Percentiles rank a stretch among this genome's conserved stretches.
phyloP scores from a whole-genome alignment of 2,329 filamentous ascomycete species.

The Fusarium annulatum region DNA sequence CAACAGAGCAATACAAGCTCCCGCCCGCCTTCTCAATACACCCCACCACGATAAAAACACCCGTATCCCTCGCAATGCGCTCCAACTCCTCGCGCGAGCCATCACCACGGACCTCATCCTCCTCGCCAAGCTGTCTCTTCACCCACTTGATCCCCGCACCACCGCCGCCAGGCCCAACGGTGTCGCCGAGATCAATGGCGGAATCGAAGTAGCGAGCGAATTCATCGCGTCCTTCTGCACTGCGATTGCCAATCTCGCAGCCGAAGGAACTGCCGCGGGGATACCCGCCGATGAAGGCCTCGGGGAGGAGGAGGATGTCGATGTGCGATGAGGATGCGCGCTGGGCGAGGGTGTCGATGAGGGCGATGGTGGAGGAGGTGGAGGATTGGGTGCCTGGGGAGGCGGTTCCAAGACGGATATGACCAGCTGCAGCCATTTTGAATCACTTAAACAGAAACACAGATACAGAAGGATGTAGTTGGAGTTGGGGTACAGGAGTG shows the following conservation, averaged over 20 bases:
- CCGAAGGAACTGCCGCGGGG: slow-evolving; percentile 85
- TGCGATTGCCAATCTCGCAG: slow-evolving; percentile 76
- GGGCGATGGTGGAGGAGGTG: slow-evolving; percentile 69
- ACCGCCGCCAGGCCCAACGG: slow-evolving; percentile 63
- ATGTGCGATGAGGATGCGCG: slow-evolving; percentile 67
- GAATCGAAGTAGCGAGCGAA: slow-evolving; percentile 82
- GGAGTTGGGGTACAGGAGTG: neutral
- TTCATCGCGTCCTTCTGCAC: slow-evolving; percentile 78
- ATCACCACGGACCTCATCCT: slow-evolving; percentile 56
- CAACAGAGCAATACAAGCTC: slow-evolving; percentile 82
- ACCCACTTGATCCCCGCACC: slow-evolving; percentile 82
- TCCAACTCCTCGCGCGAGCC: slow-evolving; percentile 85
- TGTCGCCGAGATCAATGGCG: slow-evolving; percentile 88
- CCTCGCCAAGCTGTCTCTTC: slow-evolving; percentile 61
- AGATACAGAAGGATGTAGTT: neutral
- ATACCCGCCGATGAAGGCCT: slow-evolving; percentile 93
- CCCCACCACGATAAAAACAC: slow-evolving; percentile 84
- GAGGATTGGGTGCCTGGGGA: slow-evolving; percentile 65
- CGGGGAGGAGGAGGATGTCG: slow-evolving; percentile 86
- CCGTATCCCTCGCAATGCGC: slow-evolving; percentile 77
- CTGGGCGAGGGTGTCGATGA: slow-evolving; percentile 71
- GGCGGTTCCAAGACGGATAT: slow-evolving; percentile 65
- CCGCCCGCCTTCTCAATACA: slow-evolving; percentile 84
- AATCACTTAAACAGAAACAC: neutral
- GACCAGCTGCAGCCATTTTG: slow-evolving; percentile 36